Base-by-base conservation (phyloP, 148 eudicot genomes). In the Spergularia bocconei region DNA sequence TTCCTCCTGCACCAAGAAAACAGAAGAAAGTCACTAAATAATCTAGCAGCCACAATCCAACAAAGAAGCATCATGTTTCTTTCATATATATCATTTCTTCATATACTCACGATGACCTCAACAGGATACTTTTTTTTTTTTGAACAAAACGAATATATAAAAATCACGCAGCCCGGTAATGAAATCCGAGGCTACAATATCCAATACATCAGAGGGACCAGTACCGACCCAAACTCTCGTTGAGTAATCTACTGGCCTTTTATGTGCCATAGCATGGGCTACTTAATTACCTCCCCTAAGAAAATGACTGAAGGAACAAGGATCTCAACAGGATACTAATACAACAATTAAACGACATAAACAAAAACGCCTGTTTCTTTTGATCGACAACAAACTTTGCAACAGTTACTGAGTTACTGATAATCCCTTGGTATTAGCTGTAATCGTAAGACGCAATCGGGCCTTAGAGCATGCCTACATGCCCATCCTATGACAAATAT, bases 1-100 rank as follows among this genome's bases (percentile, higher is more conserved):
- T 5, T 62, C 91, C 81, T 67, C 97, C 98, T 94, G 61, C 63
- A 75, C 51, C 72, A 75, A 36, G 17, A 51, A 74, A 81, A 64
- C 63, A 33, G 77, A 23, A 80, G 25, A 20, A 13, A 25, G 16
- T 14, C 29, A 50, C 5, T 38, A 41, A 36, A 61, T 48, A 73
- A 57, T 10, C 59, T 53, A 33, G 72, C 70, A 69, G 47, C 41
- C 60, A 53, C 54, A 29, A 4, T 52, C 29, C 60, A 69, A 29
- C 58, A 69, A 16, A 53, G n/a, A 25, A 52, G 7, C 44, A 69
- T 52, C 60, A 41, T 19, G 9, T n/a, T 41, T 44, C 33, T 60
- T 11, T 9, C 2, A 60, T 21, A 60, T 60, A 23, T 7, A 9
- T 23, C 63, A 4, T 23, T 9, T 15, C 63, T 4, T 60, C 36